These are phyloP conservation scores for Kewa caespitosa DNA, from an alignment of 179 eudicot genomes.

Conservation along the genomic window DNA sequence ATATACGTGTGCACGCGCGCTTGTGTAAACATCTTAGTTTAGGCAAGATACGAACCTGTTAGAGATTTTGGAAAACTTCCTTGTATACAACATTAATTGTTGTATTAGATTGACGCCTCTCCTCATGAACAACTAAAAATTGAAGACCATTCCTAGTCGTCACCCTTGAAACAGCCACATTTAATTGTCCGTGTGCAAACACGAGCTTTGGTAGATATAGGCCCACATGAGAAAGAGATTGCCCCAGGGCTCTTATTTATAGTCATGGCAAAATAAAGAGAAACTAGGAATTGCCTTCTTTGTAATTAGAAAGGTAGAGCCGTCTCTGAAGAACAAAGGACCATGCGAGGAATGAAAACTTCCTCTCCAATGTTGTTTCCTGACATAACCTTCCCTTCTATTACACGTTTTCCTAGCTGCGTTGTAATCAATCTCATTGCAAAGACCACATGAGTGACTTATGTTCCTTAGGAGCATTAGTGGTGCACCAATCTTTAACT, in stretches of 20 bases:
- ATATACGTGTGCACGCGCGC: too few relatives aligned
- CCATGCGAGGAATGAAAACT: constrained; percentile 11
- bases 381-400: too few relatives aligned
- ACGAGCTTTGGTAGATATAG: background rate
- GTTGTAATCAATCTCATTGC: constrained; percentile 3
- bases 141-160: background rate
- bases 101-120: background rate
- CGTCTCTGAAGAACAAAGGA: background rate
- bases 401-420: background rate
- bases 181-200: background rate
- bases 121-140: background rate
- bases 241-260: background rate
- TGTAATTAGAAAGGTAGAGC: too few relatives aligned
- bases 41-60: too few relatives aligned
- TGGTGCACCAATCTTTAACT: constrained; percentile 12
- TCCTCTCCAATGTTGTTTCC: background rate
- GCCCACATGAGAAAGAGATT: background rate
- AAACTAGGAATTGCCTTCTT: background rate
- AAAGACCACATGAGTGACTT: background rate
- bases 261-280: background rate
- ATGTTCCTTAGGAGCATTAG: constrained; percentile 10
- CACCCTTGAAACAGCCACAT: background rate
- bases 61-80: constrained; percentile 1
- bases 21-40: too few relatives aligned
- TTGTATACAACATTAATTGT: background rate